phyloP scores from a whole-genome alignment of 129 eudicot genomes.

The Gnaphalium uliginosum region DNA sequence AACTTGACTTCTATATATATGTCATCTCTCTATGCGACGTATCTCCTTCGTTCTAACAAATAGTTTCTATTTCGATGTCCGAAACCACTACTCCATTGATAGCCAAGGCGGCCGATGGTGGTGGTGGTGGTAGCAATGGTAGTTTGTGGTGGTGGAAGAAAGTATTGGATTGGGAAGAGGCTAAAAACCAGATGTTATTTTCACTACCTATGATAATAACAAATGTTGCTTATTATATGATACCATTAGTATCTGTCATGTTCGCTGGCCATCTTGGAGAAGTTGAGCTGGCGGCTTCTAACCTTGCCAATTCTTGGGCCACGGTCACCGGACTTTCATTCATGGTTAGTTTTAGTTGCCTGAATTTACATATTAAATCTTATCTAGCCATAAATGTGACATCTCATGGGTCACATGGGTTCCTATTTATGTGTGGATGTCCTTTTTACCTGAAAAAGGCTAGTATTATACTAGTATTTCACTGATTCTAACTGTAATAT shows the following conservation, averaged over 20 bases:
- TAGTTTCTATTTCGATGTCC: slow-evolving; percentile 14
- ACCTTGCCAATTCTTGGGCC: slow-evolving; percentile 59
- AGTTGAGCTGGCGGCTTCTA: slow-evolving; percentile 51
- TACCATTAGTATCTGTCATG: slow-evolving; percentile 50
- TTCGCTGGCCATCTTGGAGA: slow-evolving; percentile 59
- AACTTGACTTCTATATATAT: not conserved
- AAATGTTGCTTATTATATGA: slow-evolving; percentile 39
- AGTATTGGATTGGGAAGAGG: slow-evolving; percentile 43
- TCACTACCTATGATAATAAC: slow-evolving; percentile 54
- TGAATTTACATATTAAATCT: not conserved
- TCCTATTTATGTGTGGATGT: not conserved
- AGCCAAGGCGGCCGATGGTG: not conserved
- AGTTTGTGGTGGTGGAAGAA: slow-evolving; percentile 21
- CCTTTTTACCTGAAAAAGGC: not conserved
- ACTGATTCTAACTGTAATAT: not conserved
- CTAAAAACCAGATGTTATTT: slow-evolving; percentile 39
- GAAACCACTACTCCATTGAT: slow-evolving; percentile 23
- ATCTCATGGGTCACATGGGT: not conserved
- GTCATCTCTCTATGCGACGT: not conserved
- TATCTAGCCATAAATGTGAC: not conserved
- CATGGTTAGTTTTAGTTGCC: slow-evolving; percentile 29
- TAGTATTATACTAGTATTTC: not conserved
- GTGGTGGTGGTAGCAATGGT: not conserved
- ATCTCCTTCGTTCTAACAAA: not conserved
- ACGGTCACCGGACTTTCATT: slow-evolving; percentile 54